Conservation (phyloP, 306 rosid genomes). For the Morella rubra region DNA sequence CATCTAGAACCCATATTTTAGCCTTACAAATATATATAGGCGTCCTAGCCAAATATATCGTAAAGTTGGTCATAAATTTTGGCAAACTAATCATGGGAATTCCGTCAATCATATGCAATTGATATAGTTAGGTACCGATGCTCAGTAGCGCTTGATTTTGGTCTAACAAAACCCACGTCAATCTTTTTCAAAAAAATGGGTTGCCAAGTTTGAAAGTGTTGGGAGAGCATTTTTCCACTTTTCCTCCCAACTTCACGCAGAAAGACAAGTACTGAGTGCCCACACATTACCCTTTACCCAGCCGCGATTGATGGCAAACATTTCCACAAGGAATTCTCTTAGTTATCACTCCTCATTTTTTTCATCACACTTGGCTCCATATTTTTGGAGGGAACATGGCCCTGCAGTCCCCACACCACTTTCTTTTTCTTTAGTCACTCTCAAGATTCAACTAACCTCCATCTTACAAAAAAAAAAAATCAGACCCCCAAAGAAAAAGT, state of each 20-base stretch:
- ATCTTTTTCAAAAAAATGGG: slow-evolving; percentile 1
- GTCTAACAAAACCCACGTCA: slow-evolving; percentile 31
- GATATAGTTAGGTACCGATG: slow-evolving; percentile 24
- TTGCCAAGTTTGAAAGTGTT: slow-evolving; percentile 30
- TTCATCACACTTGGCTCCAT: neutral
- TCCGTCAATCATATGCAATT: slow-evolving; percentile 30
- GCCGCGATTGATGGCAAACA: slow-evolving; percentile 64
- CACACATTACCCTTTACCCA: slow-evolving; percentile 26
- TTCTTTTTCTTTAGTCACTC: slow-evolving; percentile 46
- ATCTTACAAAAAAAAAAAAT: slow-evolving; percentile 18
- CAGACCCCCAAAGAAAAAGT: slow-evolving; percentile 14
- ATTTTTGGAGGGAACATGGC: slow-evolving; percentile 56
- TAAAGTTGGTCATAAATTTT: slow-evolving; percentile 16
- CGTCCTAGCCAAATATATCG: neutral
- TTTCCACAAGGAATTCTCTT: slow-evolving; percentile 39
- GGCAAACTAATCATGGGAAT: slow-evolving; percentile 24
- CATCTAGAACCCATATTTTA: too few species aligned
- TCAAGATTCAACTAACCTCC: slow-evolving; percentile 56
- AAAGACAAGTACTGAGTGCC: slow-evolving; percentile 32
- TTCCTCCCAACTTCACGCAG: slow-evolving; percentile 28
- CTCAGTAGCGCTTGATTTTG: slow-evolving; percentile 26
- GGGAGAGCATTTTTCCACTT: slow-evolving; percentile 16
- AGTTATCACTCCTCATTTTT: slow-evolving; percentile 1
- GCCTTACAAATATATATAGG: too few species aligned
- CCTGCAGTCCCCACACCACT: slow-evolving; percentile 45